Percentiles rank a stretch among this genome's conserved stretches.
Evolutionary conservation across 345 rosid species (phyloP).

Genomic region (Populus tremula): DNA sequence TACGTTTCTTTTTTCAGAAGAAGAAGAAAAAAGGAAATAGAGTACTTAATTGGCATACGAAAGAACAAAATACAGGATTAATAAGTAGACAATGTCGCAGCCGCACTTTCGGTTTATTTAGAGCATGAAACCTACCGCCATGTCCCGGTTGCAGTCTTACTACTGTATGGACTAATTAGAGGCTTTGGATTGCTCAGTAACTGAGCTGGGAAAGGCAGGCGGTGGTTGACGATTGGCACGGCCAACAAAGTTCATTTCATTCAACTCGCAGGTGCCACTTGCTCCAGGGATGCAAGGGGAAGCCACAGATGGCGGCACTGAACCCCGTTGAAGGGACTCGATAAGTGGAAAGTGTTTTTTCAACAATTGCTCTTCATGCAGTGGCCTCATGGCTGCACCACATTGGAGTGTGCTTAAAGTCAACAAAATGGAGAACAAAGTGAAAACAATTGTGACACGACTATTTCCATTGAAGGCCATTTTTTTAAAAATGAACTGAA

Average conservation of each 20-base stretch:
- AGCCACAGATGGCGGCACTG: slow-evolving; percentile 12
- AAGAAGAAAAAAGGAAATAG: too few species aligned
- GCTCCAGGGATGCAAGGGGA: slow-evolving; percentile 27
- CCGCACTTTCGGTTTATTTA: background rate
- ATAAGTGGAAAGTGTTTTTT: slow-evolving; percentile 7
- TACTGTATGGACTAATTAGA: background rate
- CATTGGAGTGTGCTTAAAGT: background rate
- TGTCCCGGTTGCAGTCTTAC: background rate
- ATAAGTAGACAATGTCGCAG: too few species aligned
- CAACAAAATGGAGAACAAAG: slow-evolving; percentile 1
- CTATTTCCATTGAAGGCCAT: background rate
- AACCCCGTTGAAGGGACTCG: slow-evolving; percentile 24
- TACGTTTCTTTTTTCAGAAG: too few species aligned
- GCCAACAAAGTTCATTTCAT: slow-evolving; percentile 30
- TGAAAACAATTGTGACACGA: background rate
- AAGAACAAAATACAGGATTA: too few species aligned
- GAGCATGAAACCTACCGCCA: background rate
- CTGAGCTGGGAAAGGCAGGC: background rate
- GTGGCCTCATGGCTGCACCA: slow-evolving; percentile 25
- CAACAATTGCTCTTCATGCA: slow-evolving; percentile 9
- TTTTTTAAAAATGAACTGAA: background rate
- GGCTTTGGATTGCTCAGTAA: background rate
- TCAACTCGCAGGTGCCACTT: slow-evolving; percentile 7
- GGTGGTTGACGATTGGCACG: slow-evolving; percentile 18
- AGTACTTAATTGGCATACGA: too few species aligned